These are phyloP conservation scores for Waitea zeae DNA, from an alignment of 1,284 basidiomycete genomes.

Conservation along the genomic window DNA sequence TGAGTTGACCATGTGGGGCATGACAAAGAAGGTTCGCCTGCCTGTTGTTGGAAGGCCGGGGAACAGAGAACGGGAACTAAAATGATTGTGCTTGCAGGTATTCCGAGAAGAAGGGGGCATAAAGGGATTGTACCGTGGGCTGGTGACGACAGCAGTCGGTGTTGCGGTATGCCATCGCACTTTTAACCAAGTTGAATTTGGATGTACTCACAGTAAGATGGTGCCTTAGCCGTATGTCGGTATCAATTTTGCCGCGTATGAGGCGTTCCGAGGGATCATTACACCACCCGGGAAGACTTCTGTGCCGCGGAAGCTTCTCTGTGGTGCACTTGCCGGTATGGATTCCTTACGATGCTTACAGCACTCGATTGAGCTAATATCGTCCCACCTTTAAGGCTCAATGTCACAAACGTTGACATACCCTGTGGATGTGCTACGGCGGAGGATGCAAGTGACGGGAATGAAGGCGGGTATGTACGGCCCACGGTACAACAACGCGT, in stretches of 20 bases:
- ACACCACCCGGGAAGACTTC: constrained; percentile 63
- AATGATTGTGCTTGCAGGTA: too few relatives aligned
- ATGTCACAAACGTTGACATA: constrained; percentile 92
- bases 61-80: too few relatives aligned
- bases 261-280: constrained; percentile 49
- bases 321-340: constrained; percentile 67
- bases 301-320: constrained; percentile 44
- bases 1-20: constrained; percentile 70
- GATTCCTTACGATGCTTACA: constrained; percentile 9
- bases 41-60: too few relatives aligned
- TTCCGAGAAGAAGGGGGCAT: constrained; percentile 73
- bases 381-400: constrained; percentile 43
- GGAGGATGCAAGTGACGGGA: constrained; percentile 93
- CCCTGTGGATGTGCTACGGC: constrained; percentile 84
- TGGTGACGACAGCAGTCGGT: constrained; percentile 77
- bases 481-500: constrained; percentile 59
- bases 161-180: constrained; percentile 63
- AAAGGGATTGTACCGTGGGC: constrained; percentile 73
- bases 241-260: constrained; percentile 72
- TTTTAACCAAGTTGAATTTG: background rate
- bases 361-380: background rate
- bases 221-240: constrained; percentile 48
- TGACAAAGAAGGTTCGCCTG: constrained; percentile 81
- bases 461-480: constrained; percentile 48
- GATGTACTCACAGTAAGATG: too few relatives aligned